Evolutionary conservation across 192 early-diverging fungal species (phyloP), one percentile per base, ranked within the genome.

Genomic region (Linnemannia schmuckeri): DNA sequence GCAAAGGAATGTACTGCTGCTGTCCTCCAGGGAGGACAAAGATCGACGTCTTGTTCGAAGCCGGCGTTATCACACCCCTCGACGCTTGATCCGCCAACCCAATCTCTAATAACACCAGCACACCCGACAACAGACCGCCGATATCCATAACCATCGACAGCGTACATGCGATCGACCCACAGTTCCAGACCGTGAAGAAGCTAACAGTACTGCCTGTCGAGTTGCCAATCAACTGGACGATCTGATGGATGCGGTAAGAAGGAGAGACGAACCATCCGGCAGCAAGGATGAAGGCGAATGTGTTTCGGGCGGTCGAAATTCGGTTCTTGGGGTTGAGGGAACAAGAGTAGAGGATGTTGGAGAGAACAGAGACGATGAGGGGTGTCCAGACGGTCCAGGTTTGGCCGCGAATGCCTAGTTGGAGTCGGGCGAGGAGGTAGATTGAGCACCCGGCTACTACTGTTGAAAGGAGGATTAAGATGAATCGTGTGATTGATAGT

Each of bases 1-100:
- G 68, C 74, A 82, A 30, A 9, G 72, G 80, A 57, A 82, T 82
- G 47, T 82, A 82, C 61, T 74, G 70, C 52, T 75, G 80, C 30
- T 82, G 40, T 33, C 15, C 38, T 3, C 13, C 40, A 35, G 79
- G 61, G 0, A 61, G 24, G 1, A 69, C 33, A 68, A 81, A 69
- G 42, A 81, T 54, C 72, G 79, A 76, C 33, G 55, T 46, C 30
- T 61, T 46, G 30, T 61, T 33, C 0, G 69, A 49, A 12, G 9
- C 68, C 17, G 66, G 72, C 18, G 27, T 30, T 35, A 15, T 82
- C 69, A 6, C 54, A 33, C 13, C 38, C 15, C 17, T 74, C 41
- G 55, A 61, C 10, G 20, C 47, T 22, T 35, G 37, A 27, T 41
- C 42, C 18, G 72, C 72, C 4, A 74, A 42, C 1, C 6, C 30